phyloP scores from a whole-genome alignment of 345 rosid species.

The Murraya koenigii region DNA sequence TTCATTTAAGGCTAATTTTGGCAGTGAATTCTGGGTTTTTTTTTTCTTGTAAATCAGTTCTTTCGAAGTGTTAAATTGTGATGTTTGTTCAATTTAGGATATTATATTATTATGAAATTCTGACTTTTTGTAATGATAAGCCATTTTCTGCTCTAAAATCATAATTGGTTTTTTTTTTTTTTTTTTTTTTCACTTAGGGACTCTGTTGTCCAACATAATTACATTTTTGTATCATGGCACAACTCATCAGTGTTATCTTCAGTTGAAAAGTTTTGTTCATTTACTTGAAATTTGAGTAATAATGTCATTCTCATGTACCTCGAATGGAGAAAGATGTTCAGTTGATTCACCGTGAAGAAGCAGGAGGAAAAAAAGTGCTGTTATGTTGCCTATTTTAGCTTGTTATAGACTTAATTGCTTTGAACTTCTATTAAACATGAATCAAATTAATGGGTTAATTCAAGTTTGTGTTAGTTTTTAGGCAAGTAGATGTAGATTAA shows the following conservation, averaged over 20 bases:
- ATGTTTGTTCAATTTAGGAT: neutral
- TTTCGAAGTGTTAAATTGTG: neutral
- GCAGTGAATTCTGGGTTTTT: neutral
- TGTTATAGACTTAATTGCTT: neutral
- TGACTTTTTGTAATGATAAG: neutral
- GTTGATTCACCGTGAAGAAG: constrained; percentile 1
- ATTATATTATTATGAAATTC: neutral
- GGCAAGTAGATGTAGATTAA: neutral
- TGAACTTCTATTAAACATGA: constrained; percentile 4
- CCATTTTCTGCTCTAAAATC: neutral
- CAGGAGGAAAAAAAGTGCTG: neutral
- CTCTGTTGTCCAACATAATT: neutral
- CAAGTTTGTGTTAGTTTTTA: neutral
- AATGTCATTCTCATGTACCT: neutral
- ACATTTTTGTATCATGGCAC: neutral
- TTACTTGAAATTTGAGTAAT: neutral
- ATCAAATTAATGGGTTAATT: neutral
- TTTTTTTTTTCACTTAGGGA: neutral
- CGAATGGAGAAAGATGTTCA: neutral
- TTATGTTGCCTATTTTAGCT: neutral
- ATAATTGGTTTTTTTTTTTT: neutral
- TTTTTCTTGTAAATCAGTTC: neutral
- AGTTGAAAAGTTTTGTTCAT: neutral
- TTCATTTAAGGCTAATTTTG: neutral
- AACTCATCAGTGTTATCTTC: neutral